Evolutionary conservation across 345 rosid species (phyloP).

Genomic region (Raphanus sativus): DNA sequence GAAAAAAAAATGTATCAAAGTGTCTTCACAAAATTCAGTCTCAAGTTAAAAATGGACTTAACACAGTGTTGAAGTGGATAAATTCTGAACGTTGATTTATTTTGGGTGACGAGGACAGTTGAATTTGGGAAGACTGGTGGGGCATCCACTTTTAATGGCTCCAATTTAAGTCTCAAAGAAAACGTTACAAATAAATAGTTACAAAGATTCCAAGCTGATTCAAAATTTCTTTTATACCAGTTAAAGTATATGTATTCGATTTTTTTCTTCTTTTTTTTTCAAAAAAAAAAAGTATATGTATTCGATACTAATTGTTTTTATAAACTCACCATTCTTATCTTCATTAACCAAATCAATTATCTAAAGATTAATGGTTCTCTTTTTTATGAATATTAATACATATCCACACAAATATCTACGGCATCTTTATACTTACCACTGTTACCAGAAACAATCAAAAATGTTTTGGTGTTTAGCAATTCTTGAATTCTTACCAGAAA

Average conservation of each 20-base stretch:
- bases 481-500: not conserved
- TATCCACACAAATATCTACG: not conserved
- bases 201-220: slow-evolving; percentile 23
- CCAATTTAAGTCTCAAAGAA: slow-evolving; percentile 8
- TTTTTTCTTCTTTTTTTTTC: too few species aligned
- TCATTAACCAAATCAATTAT: not conserved
- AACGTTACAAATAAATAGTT: not conserved
- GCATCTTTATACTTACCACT: slow-evolving; percentile 8
- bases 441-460: not conserved
- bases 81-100: slow-evolving; percentile 27
- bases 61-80: slow-evolving; percentile 26
- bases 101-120: slow-evolving; percentile 22
- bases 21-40: not conserved
- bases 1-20: not conserved
- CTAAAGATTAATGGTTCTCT: not conserved
- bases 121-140: slow-evolving; percentile 40
- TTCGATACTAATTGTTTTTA: not conserved
- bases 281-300: too few species aligned
- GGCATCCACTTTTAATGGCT: slow-evolving; percentile 41
- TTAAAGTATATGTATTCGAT: not conserved
- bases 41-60: not conserved
- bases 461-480: not conserved
- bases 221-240: slow-evolving; percentile 9
- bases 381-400: not conserved
- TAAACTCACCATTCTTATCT: slow-evolving; percentile 2